A percentile compares a stretch with the other conserved stretches of the same genome.
These are phyloP conservation scores for Chloranthus sessilifolius DNA, from an alignment of 164 flowering plant species.

Conservation along the genomic window DNA sequence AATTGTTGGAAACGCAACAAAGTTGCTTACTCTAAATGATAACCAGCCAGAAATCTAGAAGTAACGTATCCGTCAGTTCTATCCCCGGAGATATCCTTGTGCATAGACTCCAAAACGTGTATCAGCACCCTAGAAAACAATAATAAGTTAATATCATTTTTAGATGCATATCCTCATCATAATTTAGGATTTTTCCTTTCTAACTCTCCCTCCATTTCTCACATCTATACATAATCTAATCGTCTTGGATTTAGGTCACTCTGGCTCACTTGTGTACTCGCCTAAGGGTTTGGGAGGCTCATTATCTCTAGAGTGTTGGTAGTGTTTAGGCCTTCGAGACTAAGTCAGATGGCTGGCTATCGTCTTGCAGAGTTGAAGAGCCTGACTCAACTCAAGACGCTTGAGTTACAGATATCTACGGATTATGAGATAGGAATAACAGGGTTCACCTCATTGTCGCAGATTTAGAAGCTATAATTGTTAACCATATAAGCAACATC, in stretches of 20 bases:
- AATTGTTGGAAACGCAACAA: too few relatives aligned
- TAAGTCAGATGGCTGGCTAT: conserved; percentile 26
- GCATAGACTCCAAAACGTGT: too few relatives aligned
- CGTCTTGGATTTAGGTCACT: conserved; percentile 35
- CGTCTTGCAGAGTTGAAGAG: conserved; percentile 32
- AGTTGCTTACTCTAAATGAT: too few relatives aligned
- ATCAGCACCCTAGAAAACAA: too few relatives aligned
- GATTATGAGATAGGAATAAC: conserved; percentile 30
- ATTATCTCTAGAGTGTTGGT: conserved; percentile 32
- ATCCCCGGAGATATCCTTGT: too few relatives aligned
- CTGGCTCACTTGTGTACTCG: conserved; percentile 38
- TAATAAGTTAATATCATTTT: too few relatives aligned
- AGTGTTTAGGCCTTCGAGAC: conserved; percentile 40
- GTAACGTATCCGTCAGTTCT: too few relatives aligned
- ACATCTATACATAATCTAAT: conserved; percentile 24
- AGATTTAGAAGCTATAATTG: conserved; percentile 25
- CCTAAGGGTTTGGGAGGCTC: conserved; percentile 41
- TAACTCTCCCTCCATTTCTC: conserved; percentile 27
- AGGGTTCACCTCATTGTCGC: conserved; percentile 20
- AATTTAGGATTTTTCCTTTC: too few relatives aligned
- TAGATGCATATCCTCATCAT: too few relatives aligned
- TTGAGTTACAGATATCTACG: conserved; percentile 25
- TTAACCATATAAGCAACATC: too few relatives aligned
- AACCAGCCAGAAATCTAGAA: too few relatives aligned
- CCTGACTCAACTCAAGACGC: conserved; percentile 28